Base-by-base conservation (phyloP, 1,139 yeast genomes). In the Hemisphaericaspora subhashii region DNA sequence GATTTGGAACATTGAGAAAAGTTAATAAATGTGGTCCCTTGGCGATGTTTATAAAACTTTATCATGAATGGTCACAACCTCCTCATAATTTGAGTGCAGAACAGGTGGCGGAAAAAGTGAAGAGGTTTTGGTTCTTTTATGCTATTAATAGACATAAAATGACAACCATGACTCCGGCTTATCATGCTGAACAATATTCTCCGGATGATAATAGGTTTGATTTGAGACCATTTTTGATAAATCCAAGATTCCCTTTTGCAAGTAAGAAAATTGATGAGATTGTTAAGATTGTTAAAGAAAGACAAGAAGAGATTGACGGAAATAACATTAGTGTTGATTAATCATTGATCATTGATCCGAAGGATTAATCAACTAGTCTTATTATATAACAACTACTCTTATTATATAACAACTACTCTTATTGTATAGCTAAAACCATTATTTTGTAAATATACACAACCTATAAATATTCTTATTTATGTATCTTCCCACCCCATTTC, bases 141-240 rank as follows among this genome's bases (percentile, higher is more conserved):
- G 96, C 98, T 5, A 78, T 92, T 41, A 92, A 92, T 62, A 81
- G 99, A 54, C 99, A 92, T 64, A 92, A 92, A 64, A 94, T 88
- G 83, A 92, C 98, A 0, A 90, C 94, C 13, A 74, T 90, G 63
- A 92, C 99, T 0, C 99, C 99, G 11, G 79, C 95, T 17, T 94
- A 92, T 56, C 98, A 92, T 54, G 98, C 98, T 1, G 99, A 92
- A 58, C 95, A 87, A 55, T 92, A 94, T 58, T 88, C 97, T 1
- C 98, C 98, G 1, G 99, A 92, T 62, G 99, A 92, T 59, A 92
- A 92, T 60, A 77, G 99, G 53, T 92, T 86, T 60, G 99, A 92
- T 59, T 71, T 94, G 55, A 75, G 99, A 49, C 99, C 98, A 14
- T 89, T 92, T 60, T 72, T 92, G 59, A 87, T 92, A 43, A 81